These are phyloP conservation scores for Torrubiella hemipterigena DNA, from an alignment of 2,329 filamentous ascomycete species.

Conservation along the genomic window DNA sequence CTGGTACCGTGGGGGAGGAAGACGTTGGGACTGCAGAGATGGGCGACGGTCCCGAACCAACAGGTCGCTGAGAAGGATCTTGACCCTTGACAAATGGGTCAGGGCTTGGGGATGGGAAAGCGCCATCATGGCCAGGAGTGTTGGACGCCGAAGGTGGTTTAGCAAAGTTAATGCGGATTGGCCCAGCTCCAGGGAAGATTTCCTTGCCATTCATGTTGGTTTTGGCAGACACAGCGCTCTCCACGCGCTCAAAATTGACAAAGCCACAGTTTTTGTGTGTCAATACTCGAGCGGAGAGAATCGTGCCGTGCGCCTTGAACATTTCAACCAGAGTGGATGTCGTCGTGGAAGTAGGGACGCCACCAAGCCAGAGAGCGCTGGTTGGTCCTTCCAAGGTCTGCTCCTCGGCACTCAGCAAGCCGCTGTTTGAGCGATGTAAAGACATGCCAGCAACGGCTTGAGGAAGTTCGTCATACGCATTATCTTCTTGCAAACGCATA, in stretches of 20 bases:
- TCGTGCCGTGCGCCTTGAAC: conserved; percentile 85
- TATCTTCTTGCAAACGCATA: conserved; percentile 59
- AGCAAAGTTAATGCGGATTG: conserved; percentile 91
- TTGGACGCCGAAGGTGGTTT: conserved; percentile 86
- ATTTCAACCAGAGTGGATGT: conserved; percentile 90
- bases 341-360: conserved; percentile 93
- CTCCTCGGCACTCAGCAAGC: conserved; percentile 62
- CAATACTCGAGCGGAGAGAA: conserved; percentile 82
- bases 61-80: conserved; percentile 23
- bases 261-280: conserved; percentile 99
- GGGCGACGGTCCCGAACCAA: conserved; percentile 12
- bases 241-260: conserved; percentile 88
- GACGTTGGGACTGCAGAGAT: conserved; percentile 23
- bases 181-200: conserved; percentile 92
- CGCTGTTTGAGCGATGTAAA: conserved; percentile 52
- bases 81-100: conserved; percentile 61
- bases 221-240: conserved; percentile 84
- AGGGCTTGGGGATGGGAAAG: conserved; percentile 83
- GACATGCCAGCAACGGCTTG: conserved; percentile 76
- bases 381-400: conserved; percentile 79
- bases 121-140: conserved; percentile 77
- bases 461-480: conserved; percentile 68
- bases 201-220: conserved; percentile 87
- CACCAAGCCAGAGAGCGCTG: conserved; percentile 90
- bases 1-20: conserved; percentile 53